Evolutionary conservation across 2,329 filamentous ascomycete genomes (phyloP), one percentile per base, ranked within the genome.

Genomic region (Aspergillus sp.): DNA sequence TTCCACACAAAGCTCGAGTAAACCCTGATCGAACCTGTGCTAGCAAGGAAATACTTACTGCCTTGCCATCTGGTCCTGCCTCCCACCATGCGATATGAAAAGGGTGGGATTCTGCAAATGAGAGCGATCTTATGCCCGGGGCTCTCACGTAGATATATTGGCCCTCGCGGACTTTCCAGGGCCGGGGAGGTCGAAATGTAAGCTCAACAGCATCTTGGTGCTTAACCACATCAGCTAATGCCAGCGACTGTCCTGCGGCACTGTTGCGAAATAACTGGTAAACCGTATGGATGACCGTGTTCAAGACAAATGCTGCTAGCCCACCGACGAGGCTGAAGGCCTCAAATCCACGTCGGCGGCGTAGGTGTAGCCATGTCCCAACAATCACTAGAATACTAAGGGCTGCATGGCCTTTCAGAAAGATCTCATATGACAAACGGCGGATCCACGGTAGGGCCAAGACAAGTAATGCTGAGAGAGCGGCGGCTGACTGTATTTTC

Each of bases 71-170:
- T 16, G 48, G 44, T 9, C 38, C 38, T n/a, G 30, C 24, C 42
- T 51, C 47, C 48, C 44, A 50, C 48, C 48, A 54, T 16, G 43
- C n/a, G 41, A 54, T 47, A 48, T 33, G 30, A 41, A 50, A 54
- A 36, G 53, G 50, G 19, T 56, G 50, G 22, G 50, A 56, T 47
- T 56, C 50, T 10, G 47, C 43, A 44, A 56, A 53, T 9, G 47
- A 53, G 17, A 52, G 46, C 14, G 22, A 16, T 40, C 50, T 26
- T 2, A 53, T 30, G 9, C 33, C 50, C 17, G 53, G 50, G 4
- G 41, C 33, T 44, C 19, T 42, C 26, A 56, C 16, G 36, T 52
- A 56, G 24, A 56, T 16, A 38, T 56, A 56, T 30, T 56, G 53
- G 10, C 50, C 50, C 14, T 42, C 43, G 19, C 30, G 42, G 35